phyloP scores from a whole-genome alignment of 1,284 basidiomycete genomes.

The Lentinula novae-zelandiae region DNA sequence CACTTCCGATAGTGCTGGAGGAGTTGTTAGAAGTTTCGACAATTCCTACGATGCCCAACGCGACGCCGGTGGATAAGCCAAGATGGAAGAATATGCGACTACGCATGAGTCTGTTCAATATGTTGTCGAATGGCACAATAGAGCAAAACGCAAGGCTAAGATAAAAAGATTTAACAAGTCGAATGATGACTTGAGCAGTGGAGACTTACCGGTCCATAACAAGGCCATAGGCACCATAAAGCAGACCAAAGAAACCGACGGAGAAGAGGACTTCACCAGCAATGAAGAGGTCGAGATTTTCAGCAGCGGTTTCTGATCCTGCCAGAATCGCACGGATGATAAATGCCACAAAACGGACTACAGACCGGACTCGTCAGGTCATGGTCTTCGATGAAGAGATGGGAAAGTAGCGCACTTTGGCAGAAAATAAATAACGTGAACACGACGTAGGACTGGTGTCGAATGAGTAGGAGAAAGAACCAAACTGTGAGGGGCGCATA shows the following conservation, averaged over 20 bases:
- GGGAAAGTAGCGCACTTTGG: conserved; percentile 19
- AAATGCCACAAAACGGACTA: conserved; percentile 19
- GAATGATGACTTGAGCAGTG: neutral
- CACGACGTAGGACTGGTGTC: conserved; percentile 29
- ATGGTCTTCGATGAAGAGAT: neutral
- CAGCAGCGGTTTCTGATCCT: conserved; percentile 11
- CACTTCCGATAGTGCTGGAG: conserved; percentile 16
- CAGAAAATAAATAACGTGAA: conserved; percentile 32
- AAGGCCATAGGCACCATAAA: conserved; percentile 21
- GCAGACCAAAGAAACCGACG: conserved; percentile 25
- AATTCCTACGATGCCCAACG: conserved; percentile 29
- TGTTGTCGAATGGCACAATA: neutral
- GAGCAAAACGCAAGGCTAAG: neutral
- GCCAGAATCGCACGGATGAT: conserved; percentile 14
- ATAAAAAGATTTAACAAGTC: neutral
- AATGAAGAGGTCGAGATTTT: conserved; percentile 14
- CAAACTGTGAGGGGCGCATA: conserved; percentile 28
- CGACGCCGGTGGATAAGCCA: conserved; percentile 19
- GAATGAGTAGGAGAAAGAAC: conserved; percentile 25
- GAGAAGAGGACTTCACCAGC: conserved; percentile 13
- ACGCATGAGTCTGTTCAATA: conserved; percentile 25
- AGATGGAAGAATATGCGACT: conserved; percentile 25
- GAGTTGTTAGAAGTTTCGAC: conserved; percentile 18
- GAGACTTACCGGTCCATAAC: conserved; percentile 19
- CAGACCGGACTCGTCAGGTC: too few relatives aligned